Conservation (phyloP, 2,329 filamentous ascomycete genomes). For the Clonostachys chloroleuca region DNA sequence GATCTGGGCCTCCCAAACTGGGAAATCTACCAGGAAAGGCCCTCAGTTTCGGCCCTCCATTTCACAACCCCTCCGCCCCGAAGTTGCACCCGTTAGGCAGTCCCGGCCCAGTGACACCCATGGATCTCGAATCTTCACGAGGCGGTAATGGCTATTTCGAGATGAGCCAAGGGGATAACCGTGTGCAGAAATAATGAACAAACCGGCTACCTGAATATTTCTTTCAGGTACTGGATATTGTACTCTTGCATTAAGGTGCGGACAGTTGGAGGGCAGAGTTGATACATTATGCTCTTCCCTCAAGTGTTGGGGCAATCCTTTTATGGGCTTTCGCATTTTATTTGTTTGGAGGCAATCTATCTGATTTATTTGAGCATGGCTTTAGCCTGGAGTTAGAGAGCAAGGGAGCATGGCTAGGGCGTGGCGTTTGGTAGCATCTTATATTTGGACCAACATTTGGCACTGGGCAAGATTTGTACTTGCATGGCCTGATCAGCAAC, state of each 20-base stretch:
- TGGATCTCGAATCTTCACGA: slow-evolving; percentile 41
- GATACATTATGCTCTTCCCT: too few species aligned
- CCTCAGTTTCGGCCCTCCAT: slow-evolving; percentile 12
- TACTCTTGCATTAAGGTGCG: neutral
- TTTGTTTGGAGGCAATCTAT: too few species aligned
- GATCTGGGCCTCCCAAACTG: neutral
- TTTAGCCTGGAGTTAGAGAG: too few species aligned
- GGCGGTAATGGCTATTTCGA: slow-evolving; percentile 28
- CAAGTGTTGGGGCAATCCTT: too few species aligned
- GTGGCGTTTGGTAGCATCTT: too few species aligned
- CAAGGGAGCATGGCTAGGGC: too few species aligned
- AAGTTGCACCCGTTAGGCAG: slow-evolving; percentile 49
- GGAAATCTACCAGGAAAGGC: neutral
- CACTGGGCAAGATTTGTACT: too few species aligned
- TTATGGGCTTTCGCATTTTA: too few species aligned
- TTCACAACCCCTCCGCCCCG: slow-evolving; percentile 44
- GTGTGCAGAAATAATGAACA: neutral
- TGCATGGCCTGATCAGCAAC: too few species aligned
- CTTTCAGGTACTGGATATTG: neutral
- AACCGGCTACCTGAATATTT: neutral
- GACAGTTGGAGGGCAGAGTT: too few species aligned
- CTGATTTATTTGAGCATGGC: too few species aligned
- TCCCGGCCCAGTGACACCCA: slow-evolving; percentile 57
- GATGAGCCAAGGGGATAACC: neutral
- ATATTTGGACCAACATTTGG: too few species aligned